Conservation (phyloP, 2,329 filamentous ascomycete species). For the Trichoderma cornu-damae region DNA sequence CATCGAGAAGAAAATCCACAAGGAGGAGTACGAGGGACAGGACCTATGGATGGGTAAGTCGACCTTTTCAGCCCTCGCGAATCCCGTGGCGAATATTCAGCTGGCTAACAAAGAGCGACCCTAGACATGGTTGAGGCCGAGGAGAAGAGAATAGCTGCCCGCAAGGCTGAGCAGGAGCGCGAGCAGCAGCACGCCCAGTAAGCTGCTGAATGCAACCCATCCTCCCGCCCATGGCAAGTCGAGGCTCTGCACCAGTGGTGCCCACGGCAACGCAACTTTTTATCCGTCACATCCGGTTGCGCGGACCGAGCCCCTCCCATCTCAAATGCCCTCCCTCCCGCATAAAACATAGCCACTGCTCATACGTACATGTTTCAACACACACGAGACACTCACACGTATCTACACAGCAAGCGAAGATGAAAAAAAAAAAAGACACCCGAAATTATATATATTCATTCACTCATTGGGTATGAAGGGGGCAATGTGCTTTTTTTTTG, state of each 20-base stretch:
- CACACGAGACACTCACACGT: constrained; percentile 5
- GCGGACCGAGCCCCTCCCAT: neutral
- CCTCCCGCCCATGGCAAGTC: neutral
- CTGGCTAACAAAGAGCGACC: constrained; percentile 19
- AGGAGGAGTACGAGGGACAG: constrained; percentile 81
- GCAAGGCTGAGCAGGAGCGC: constrained; percentile 28
- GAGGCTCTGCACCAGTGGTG: constrained; percentile 1
- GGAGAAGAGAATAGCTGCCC: constrained; percentile 54
- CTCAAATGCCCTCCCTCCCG: neutral
- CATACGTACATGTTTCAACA: neutral
- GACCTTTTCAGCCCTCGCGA: neutral
- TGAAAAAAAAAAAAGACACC: neutral
- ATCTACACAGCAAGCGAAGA: neutral
- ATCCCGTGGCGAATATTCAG: neutral
- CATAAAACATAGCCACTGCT: neutral
- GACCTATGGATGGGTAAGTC: constrained; percentile 83
- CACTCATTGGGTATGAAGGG: neutral
- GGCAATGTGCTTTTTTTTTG: neutral
- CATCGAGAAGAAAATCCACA: constrained; percentile 82
- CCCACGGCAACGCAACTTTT: constrained; percentile 5
- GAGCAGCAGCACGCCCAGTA: constrained; percentile 16
- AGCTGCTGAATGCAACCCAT: constrained; percentile 10
- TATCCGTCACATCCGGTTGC: constrained; percentile 6
- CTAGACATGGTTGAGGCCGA: constrained; percentile 78
- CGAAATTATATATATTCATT: neutral